Evolutionary conservation across 1,284 basidiomycete genomes (phyloP), one percentile per base, ranked within the genome.

Genomic region (Melampsora americana): DNA sequence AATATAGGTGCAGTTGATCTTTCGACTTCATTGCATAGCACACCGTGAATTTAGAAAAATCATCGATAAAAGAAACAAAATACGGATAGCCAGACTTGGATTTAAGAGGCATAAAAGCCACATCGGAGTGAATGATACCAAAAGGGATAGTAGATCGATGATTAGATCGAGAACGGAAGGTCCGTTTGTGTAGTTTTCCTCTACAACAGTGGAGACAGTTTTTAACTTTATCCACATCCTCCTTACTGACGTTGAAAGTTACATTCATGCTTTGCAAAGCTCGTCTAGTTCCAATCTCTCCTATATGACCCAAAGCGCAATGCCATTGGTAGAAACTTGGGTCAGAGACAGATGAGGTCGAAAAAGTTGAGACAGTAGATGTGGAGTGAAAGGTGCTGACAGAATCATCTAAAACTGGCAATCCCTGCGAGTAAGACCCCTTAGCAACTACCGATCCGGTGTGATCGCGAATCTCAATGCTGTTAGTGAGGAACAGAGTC

Each of bases 41-140:
- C n/a, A n/a, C n/a, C n/a, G n/a, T n/a, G n/a, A n/a, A n/a, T n/a
- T n/a, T n/a, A n/a, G n/a, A n/a, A n/a, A n/a, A n/a, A n/a, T n/a
- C n/a, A n/a, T n/a, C n/a, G n/a, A n/a, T n/a, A n/a, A n/a, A n/a
- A n/a, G n/a, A n/a, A n/a, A n/a, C n/a, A n/a, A n/a, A n/a, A n/a
- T n/a, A n/a, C n/a, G n/a, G n/a, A n/a, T n/a, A n/a, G n/a, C n/a
- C n/a, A n/a, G n/a, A n/a, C n/a, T n/a, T n/a, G n/a, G n/a, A n/a
- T n/a, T n/a, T n/a, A n/a, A n/a, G n/a, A n/a, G n/a, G n/a, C n/a
- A n/a, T n/a, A n/a, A n/a, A n/a, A n/a, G n/a, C n/a, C n/a, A n/a
- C n/a, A n/a, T 50, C 65, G 20, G 11, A 69, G 53, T 69, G 67
- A 14, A 69, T 59, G 23, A 69, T 28, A 12, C 56, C 7, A 9